Evolutionary conservation across 139 green algal genomes (phyloP), one percentile per base, ranked within the genome.

Genomic region (Pseudopediastrum boryanum): DNA sequence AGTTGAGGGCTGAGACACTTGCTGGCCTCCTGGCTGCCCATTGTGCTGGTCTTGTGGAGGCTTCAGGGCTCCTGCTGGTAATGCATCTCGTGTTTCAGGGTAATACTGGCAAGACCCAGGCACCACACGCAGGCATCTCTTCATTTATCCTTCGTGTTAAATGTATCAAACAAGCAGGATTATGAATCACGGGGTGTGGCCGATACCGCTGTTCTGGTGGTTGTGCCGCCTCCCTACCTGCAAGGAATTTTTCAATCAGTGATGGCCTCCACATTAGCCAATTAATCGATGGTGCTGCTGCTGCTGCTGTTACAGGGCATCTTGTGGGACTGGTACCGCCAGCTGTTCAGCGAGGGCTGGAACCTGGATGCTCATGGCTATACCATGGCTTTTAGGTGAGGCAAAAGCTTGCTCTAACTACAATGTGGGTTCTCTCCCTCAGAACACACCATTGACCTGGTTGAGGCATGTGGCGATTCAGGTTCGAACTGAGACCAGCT

Each of bases 321-420:
- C 5, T 81, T 96, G 74, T 96, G 92, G 92, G 84, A 90, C 38
- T 73, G 84, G n/a, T 95, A 91, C 77, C 83, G 85, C 1, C 38
- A 77, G n/a, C 78, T 96, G 31, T 36, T 75, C 12, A 46, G 27
- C 0, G 62, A 86, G 0, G 90, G 85, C 27, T 92, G 88, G 84
- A 56, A 77, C 1, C 36, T 92, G 16, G 92, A 96, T 63, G 86
- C 85, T 3, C 71, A 81, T 42, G 85, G 84, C 64, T 95, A 96
- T 81, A 91, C 86, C 36, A 94, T 90, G 0, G 81, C 71, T 71
- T 94, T 96, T 84, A 83, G 90, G 85, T 89, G 25, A 0, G 61
- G n/a, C n/a, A n/a, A n/a, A n/a, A n/a, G n/a, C n/a, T n/a, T n/a
- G n/a, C n/a, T n/a, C n/a, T n/a, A n/a, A n/a, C n/a, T n/a, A n/a